Evolutionary conservation across 306 rosid species (phyloP).

Genomic region (Prinsepia uniflora): DNA sequence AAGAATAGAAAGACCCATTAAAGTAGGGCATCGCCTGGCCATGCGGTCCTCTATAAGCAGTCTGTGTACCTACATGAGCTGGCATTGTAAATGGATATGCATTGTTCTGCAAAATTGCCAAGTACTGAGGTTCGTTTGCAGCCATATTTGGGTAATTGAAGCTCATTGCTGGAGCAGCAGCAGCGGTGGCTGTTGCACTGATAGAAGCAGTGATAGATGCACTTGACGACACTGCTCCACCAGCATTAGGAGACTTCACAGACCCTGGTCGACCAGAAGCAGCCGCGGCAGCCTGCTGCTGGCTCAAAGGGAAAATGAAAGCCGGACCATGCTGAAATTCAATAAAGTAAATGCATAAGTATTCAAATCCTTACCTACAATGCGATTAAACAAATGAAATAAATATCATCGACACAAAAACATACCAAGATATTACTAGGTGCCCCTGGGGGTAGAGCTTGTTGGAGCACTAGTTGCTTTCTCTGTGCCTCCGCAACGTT

Average conservation of each 20-base stretch:
- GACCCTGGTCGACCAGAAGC: conserved; percentile 72
- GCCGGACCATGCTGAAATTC: conserved; percentile 81
- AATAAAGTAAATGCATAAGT: background rate
- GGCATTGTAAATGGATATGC: conserved; percentile 85
- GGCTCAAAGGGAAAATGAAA: conserved; percentile 79
- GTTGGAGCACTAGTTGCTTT: conserved; percentile 80
- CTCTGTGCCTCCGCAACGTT: conserved; percentile 60
- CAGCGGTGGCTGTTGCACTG: conserved; percentile 38
- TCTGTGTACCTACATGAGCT: conserved; percentile 79
- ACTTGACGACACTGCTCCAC: conserved; percentile 42
- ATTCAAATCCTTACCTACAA: background rate
- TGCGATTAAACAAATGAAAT: background rate
- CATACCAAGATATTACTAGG: conserved; percentile 81
- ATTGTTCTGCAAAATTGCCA: conserved; percentile 85
- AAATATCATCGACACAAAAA: background rate
- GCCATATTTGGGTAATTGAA: conserved; percentile 79
- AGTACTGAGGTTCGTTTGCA: conserved; percentile 75
- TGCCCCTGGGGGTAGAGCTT: conserved; percentile 77
- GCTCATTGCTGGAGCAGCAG: conserved; percentile 67
- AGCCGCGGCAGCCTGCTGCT: conserved; percentile 83
- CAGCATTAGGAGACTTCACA: conserved; percentile 56
- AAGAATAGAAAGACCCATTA: conserved; percentile 77
- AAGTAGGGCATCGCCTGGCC: conserved; percentile 74
- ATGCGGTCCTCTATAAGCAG: conserved; percentile 79
- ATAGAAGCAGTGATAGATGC: conserved; percentile 39